Evolutionary conservation across 345 rosid genomes (phyloP).

Genomic region (Gossypium ekmanianum): DNA sequence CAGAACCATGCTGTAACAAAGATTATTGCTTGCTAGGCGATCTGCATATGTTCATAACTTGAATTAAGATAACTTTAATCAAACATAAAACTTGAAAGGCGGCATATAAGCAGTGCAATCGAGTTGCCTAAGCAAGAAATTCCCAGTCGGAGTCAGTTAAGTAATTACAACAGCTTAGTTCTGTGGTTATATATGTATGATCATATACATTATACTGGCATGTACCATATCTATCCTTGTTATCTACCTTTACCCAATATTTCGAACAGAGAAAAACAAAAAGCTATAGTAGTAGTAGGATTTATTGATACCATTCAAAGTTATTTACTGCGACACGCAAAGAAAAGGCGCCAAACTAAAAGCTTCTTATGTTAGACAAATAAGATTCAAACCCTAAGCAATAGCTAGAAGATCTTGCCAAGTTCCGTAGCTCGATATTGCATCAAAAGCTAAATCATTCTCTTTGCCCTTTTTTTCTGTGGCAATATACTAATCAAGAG

Average conservation of each 20-base stretch:
- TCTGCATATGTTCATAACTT: background rate
- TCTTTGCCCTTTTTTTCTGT: background rate
- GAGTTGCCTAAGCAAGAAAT: background rate
- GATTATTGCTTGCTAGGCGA: background rate
- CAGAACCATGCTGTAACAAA: slow-evolving; percentile 4
- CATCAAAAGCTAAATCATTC: background rate
- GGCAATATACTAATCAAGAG: background rate
- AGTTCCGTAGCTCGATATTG: background rate
- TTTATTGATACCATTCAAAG: background rate
- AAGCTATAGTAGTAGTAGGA: background rate
- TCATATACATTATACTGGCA: background rate
- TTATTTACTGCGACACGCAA: background rate
- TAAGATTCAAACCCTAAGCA: background rate
- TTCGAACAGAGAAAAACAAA: background rate
- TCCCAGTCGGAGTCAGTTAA: background rate
- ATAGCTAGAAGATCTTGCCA: slow-evolving; percentile 7
- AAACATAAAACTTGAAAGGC: background rate
- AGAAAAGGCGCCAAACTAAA: background rate
- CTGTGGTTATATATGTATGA: background rate
- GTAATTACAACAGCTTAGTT: background rate
- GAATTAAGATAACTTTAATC: background rate
- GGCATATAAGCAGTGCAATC: background rate
- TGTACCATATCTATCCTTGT: background rate
- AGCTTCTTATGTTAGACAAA: background rate
- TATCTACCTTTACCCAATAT: background rate